phyloP scores from a whole-genome alignment of 345 rosid genomes.

The Eucalyptus regnans region DNA sequence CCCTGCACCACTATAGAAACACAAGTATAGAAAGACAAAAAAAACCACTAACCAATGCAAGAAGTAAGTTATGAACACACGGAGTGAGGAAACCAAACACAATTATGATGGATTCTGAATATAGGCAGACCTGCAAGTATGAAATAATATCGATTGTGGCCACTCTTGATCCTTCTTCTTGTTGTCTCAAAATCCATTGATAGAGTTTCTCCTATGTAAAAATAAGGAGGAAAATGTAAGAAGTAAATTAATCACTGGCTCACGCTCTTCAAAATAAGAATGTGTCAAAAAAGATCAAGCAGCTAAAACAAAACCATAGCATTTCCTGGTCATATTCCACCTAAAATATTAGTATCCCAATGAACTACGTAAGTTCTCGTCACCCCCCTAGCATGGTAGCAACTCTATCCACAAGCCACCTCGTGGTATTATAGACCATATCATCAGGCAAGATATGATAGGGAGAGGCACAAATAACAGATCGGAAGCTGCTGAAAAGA shows the following conservation, averaged over 20 bases:
- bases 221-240: neutral
- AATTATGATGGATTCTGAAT: neutral
- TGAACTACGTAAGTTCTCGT: neutral
- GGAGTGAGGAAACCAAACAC: neutral
- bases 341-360: neutral
- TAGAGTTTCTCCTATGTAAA: slow-evolving; percentile 56
- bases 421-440: neutral
- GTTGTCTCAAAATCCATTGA: slow-evolving; percentile 72
- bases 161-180: slow-evolving; percentile 61
- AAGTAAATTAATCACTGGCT: neutral
- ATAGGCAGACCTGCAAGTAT: slow-evolving; percentile 49
- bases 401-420: neutral
- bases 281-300: neutral
- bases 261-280: neutral
- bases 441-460: neutral
- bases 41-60: neutral
- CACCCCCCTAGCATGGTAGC: neutral
- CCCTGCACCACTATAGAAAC: neutral
- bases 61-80: neutral
- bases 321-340: neutral
- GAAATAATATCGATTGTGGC: slow-evolving; percentile 45
- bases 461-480: neutral
- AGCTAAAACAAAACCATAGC: neutral
- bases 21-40: neutral
- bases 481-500: neutral